Conservation (phyloP, 2,329 filamentous ascomycete species). For the Cladobotryum protrusum region DNA sequence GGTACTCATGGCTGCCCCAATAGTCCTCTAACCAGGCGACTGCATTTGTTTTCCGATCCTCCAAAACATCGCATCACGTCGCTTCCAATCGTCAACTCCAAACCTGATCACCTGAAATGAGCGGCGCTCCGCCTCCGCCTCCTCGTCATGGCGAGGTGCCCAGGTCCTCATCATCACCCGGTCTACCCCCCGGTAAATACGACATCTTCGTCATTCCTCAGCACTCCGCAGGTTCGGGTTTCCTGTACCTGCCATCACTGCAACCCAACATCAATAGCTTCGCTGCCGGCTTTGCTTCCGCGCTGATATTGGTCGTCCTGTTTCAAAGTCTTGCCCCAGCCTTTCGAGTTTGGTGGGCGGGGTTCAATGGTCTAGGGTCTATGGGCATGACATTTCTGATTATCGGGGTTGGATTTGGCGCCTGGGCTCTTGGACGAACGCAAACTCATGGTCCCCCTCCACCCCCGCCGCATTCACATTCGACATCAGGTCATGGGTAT, state of each 20-base stretch:
- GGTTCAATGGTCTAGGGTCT: constrained; percentile 65
- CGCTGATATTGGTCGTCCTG: constrained; percentile 65
- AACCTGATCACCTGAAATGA: constrained; percentile 4
- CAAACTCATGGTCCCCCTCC: constrained; percentile 26
- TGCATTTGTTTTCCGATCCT: neutral
- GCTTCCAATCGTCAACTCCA: neutral
- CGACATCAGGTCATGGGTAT: neutral
- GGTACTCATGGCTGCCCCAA: no score
- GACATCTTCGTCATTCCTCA: constrained; percentile 97
- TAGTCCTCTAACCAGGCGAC: no score
- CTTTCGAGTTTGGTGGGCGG: constrained; percentile 65
- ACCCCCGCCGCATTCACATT: constrained; percentile 1
- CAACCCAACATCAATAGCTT: constrained; percentile 86
- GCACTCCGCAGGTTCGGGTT: constrained; percentile 81
- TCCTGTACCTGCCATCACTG: constrained; percentile 89
- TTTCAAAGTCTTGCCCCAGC: constrained; percentile 68
- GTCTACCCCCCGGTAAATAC: constrained; percentile 82
- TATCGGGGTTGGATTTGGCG: constrained; percentile 65
- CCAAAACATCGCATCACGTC: neutral
- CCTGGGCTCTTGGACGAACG: constrained; percentile 56
- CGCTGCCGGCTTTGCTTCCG: constrained; percentile 74
- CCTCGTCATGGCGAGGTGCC: constrained; percentile 80
- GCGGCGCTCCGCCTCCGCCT: constrained; percentile 60
- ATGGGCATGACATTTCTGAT: constrained; percentile 67
- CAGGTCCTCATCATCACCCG: constrained; percentile 53